Conservation (phyloP, 2,329 filamentous ascomycete genomes). For the Cercospora nicotianae region DNA sequence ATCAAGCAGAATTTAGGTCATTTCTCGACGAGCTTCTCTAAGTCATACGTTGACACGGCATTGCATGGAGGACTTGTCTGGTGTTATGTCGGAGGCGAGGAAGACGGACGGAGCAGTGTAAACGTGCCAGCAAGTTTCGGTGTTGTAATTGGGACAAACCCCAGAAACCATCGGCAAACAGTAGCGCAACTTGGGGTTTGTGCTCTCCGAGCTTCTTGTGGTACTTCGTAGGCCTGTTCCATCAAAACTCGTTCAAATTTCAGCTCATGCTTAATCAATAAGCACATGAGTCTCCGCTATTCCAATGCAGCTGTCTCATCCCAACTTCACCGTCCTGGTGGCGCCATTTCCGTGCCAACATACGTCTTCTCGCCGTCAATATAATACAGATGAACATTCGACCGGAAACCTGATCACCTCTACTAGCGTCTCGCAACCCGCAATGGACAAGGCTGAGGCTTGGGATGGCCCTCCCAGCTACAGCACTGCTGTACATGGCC, state of each 20-base stretch:
- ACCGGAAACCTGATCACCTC: neutral
- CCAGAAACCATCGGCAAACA: neutral
- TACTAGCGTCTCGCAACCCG: neutral
- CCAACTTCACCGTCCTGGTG: neutral
- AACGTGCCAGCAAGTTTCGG: neutral
- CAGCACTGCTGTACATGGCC: neutral
- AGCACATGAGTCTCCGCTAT: neutral
- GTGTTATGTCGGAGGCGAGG: neutral
- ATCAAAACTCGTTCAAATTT: neutral
- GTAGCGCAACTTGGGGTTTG: neutral
- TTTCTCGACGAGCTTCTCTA: neutral
- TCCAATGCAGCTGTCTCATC: neutral
- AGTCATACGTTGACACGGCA: neutral
- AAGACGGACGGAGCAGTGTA: neutral
- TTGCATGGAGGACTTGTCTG: neutral
- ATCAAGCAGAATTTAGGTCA: neutral
- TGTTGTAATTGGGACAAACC: neutral
- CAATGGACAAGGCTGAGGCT: slow-evolving; percentile 3
- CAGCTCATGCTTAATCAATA: neutral
- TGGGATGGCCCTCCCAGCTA: slow-evolving; percentile 3
- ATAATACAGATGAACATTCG: neutral
- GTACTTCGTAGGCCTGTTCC: neutral
- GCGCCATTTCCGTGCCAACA: neutral
- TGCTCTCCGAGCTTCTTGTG: neutral
- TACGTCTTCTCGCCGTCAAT: neutral